Conservation (phyloP, 73 alveolate species). For the Tetrahymena borealis region DNA sequence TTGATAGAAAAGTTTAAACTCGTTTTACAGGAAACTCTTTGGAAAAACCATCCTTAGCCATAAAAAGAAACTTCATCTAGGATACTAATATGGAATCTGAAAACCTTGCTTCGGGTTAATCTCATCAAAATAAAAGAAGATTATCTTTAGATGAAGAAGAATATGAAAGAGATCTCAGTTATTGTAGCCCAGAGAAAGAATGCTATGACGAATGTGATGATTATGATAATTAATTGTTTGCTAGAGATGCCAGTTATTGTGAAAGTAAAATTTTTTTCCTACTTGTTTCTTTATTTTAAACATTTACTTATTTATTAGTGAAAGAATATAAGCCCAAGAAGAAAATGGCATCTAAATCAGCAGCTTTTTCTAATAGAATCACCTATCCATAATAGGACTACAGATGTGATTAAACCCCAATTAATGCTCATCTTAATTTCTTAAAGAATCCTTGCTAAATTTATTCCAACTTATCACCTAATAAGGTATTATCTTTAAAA, state of each 20-base stretch:
- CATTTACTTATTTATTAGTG: too few species aligned
- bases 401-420: not conserved
- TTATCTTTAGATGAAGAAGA: not conserved
- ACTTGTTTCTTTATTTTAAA: not conserved
- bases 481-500: too few species aligned
- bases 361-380: not conserved
- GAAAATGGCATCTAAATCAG: not conserved
- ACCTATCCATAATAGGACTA: not conserved
- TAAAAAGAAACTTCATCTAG: slow-evolving; percentile 37
- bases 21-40: slow-evolving; percentile 58
- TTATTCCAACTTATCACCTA: not conserved
- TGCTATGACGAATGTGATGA: too few species aligned
- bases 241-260: not conserved
- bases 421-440: not conserved
- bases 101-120: not conserved
- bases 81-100: slow-evolving; percentile 28
- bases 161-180: not conserved
- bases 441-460: not conserved
- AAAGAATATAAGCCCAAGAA: not conserved
- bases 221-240: too few species aligned
- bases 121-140: not conserved
- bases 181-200: not conserved
- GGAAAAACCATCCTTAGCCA: slow-evolving; percentile 42
- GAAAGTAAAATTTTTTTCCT: not conserved
- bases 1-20: slow-evolving; percentile 43